Evolutionary conservation across 495 filamentous ascomycete species (phyloP), one percentile per base, ranked within the genome.

Genomic region (Ramalina intermedia): DNA sequence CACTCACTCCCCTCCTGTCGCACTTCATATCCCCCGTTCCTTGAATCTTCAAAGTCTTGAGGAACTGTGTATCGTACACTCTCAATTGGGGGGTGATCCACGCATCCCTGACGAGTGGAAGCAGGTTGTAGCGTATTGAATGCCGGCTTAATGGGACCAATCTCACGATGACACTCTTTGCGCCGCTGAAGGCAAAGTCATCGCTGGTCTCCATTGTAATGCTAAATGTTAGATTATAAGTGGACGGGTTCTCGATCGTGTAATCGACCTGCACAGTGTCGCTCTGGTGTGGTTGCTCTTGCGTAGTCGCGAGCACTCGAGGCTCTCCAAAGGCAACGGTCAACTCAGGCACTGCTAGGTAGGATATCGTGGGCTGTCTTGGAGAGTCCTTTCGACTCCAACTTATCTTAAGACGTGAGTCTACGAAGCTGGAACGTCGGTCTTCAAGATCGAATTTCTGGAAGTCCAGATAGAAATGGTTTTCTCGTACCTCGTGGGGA

Each of bases 171-270:
- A 76, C 78, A 41, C 81, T 73, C 67, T 96, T 96, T 4, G 85
- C 71, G 0, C 91, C 91, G 24, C 84, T 87, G 61, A 99, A 96
- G 6, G 87, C 91, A 62, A 99, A 99, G 13, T 84, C 76, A 50
- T 94, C 87, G 57, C 75, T 86, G 1, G 87, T 80, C 54, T 99
- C 93, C 87, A 99, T 95, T 9, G 76, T 75, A 27, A 95, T 60
- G 18, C 80, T 85, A 64, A 99, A 96, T 0, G 87, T 93, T 17
- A 99, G 74, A 63, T 91, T 89, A 58, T 96, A 90, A 58, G 78
- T 81, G 2, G 93, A 94, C 4, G 91, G 84, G 60, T 99, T 99
- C 61, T 99, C 91, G 52, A 96, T 74, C 6, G 79, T 83, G 55
- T 94, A 84, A 24, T 72, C 65, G 17, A 83, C 58, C 37, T 73